Conservation (phyloP, 768 basidiomycete genomes). For the Podaxis rugospora region DNA sequence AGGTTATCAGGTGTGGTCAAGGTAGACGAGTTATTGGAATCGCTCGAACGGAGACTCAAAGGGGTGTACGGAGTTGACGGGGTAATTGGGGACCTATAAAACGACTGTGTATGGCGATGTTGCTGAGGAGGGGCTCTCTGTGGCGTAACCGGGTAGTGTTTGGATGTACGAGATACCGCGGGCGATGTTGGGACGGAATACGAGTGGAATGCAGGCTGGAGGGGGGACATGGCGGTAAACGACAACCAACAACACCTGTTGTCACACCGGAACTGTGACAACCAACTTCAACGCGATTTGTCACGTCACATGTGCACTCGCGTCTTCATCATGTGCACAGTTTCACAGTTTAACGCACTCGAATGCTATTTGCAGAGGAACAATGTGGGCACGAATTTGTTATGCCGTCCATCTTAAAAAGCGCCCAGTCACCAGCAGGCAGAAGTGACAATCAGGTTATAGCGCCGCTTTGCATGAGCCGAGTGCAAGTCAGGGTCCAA, state of each 20-base stretch:
- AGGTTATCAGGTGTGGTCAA: conserved; percentile 59
- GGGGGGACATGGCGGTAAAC: conserved; percentile 12
- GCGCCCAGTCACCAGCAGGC: no score
- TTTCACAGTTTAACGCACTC: not conserved
- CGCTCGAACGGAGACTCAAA: conserved; percentile 61
- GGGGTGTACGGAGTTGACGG: conserved; percentile 70
- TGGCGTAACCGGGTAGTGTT: conserved; percentile 55
- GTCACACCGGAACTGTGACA: conserved; percentile 7
- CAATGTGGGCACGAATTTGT: no score
- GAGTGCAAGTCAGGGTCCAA: no score
- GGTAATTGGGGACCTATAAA: conserved; percentile 56
- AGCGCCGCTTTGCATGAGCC: no score
- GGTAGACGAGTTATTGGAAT: conserved; percentile 46
- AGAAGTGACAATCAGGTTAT: no score
- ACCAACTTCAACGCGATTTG: not conserved
- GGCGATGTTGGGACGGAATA: conserved; percentile 46
- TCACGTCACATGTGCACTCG: conserved; percentile 4
- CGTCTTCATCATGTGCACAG: conserved; percentile 6
- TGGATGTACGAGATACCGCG: conserved; percentile 36
- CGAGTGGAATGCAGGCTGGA: conserved; percentile 18
- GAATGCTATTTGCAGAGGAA: not conserved
- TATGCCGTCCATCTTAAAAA: no score
- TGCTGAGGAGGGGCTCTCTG: conserved; percentile 53
- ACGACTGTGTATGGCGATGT: conserved; percentile 40
- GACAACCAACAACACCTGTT: conserved; percentile 5